Evolutionary conservation across 306 rosid genomes (phyloP).

Genomic region (Trifolium subterraneum): DNA sequence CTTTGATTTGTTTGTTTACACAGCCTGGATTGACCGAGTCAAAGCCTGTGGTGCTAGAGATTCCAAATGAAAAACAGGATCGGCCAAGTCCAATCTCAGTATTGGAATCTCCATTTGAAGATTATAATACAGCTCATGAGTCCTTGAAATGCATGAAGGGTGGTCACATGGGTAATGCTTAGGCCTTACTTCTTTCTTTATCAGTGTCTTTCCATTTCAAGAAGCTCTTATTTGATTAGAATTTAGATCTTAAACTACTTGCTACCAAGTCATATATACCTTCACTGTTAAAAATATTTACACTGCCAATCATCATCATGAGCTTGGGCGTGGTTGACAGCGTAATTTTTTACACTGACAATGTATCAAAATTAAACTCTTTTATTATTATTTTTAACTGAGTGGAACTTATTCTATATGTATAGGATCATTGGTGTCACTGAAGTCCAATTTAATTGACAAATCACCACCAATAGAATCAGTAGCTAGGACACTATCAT

Average conservation of each 20-base stretch:
- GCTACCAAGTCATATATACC: neutral
- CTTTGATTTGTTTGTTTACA: slow-evolving; percentile 40
- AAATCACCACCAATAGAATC: slow-evolving; percentile 97
- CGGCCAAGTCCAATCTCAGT: slow-evolving; percentile 95
- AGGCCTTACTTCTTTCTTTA: slow-evolving; percentile 26
- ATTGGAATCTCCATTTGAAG: slow-evolving; percentile 72
- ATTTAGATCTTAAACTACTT: no score
- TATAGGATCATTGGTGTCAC: slow-evolving; percentile 52
- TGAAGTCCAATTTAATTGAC: slow-evolving; percentile 85
- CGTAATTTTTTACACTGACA: neutral
- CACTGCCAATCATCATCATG: neutral
- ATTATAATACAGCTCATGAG: slow-evolving; percentile 54
- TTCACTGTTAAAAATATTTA: neutral
- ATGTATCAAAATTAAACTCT: neutral
- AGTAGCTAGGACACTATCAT: slow-evolving; percentile 76
- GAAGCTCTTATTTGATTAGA: no score
- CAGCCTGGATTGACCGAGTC: slow-evolving; percentile 69
- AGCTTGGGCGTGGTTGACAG: neutral
- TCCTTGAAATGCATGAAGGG: slow-evolving; percentile 49
- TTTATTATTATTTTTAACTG: neutral
- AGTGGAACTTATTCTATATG: slow-evolving; percentile 20
- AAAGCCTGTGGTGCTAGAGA: slow-evolving; percentile 52
- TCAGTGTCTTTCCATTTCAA: slow-evolving; percentile 17
- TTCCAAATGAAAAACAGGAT: slow-evolving; percentile 63
- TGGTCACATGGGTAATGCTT: slow-evolving; percentile 54